Conservation (phyloP, 768 basidiomycete genomes). For the Leccinum subgranulosum region DNA sequence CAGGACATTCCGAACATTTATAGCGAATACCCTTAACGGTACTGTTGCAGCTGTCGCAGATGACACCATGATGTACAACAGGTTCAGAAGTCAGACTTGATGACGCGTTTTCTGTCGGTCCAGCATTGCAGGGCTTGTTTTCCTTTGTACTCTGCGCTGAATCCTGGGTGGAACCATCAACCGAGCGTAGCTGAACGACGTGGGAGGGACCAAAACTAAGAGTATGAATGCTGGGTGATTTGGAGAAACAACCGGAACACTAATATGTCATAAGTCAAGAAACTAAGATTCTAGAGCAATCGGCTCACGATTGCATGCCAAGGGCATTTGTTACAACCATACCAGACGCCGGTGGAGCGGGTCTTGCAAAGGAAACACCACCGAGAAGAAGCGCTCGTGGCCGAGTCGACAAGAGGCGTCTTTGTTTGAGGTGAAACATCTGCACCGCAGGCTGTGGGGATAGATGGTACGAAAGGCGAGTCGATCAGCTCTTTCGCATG, state of each 20-base stretch:
- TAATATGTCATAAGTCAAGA: constrained; percentile 12
- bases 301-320: constrained; percentile 31
- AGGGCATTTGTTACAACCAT: constrained; percentile 31
- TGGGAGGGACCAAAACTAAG: constrained; percentile 32
- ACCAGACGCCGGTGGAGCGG: constrained; percentile 25
- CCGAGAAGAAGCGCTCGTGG: background rate
- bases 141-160: background rate
- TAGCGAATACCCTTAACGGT: constrained; percentile 65
- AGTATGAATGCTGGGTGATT: constrained; percentile 27
- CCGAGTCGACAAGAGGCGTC: background rate
- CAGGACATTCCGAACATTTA: constrained; percentile 76
- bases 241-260: constrained; percentile 28
- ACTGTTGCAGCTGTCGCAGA: constrained; percentile 62
- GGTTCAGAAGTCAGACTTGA: background rate
- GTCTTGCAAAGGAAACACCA: constrained; percentile 33
- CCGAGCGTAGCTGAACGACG: constrained; percentile 21
- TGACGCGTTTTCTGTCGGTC: background rate
- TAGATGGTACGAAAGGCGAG: background rate
- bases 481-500: background rate
- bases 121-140: background rate
- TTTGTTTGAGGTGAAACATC: background rate
- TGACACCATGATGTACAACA: constrained; percentile 49
- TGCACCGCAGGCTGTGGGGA: background rate
- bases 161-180: background rate
- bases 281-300: background rate